These are phyloP conservation scores for Striga asiatica DNA, from an alignment of 257 asterid species.

Conservation along the genomic window DNA sequence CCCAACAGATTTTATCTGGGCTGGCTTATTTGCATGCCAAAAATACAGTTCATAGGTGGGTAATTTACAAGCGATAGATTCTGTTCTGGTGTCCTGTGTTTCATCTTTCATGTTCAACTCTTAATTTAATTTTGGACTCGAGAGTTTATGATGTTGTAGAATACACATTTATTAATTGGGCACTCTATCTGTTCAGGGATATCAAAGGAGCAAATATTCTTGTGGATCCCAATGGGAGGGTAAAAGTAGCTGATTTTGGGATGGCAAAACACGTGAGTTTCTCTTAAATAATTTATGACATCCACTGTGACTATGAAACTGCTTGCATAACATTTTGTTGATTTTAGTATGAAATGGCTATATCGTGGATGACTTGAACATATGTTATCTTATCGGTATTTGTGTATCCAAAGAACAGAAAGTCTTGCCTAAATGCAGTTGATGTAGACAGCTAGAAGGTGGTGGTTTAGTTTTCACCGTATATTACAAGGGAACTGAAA, in stretches of 20 bases:
- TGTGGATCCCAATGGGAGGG: conserved; percentile 55
- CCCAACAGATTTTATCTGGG: conserved; percentile 51
- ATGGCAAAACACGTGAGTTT: conserved; percentile 58
- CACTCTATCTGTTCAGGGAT: conserved; percentile 35
- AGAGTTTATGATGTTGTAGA: background rate
- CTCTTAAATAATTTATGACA: conserved; percentile 12
- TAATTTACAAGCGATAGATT: background rate
- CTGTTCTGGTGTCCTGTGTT: conserved; percentile 9
- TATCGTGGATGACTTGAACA: too few species aligned
- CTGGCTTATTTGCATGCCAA: conserved; percentile 52
- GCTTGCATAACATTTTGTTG: too few species aligned
- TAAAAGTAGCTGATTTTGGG: conserved; percentile 68
- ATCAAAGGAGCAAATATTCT: conserved; percentile 68
- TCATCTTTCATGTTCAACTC: too few species aligned
- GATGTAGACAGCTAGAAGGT: too few species aligned
- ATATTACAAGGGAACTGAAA: too few species aligned
- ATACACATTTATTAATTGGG: background rate
- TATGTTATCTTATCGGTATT: too few species aligned
- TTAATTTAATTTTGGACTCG: background rate
- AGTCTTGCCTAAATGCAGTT: too few species aligned
- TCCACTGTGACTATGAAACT: too few species aligned
- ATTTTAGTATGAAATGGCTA: too few species aligned
- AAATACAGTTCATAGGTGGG: conserved; percentile 53
- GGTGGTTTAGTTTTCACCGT: too few species aligned
- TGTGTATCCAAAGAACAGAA: too few species aligned